Conservation (phyloP, 805 yeast genomes). For the Sugiyamaella marilandica region DNA sequence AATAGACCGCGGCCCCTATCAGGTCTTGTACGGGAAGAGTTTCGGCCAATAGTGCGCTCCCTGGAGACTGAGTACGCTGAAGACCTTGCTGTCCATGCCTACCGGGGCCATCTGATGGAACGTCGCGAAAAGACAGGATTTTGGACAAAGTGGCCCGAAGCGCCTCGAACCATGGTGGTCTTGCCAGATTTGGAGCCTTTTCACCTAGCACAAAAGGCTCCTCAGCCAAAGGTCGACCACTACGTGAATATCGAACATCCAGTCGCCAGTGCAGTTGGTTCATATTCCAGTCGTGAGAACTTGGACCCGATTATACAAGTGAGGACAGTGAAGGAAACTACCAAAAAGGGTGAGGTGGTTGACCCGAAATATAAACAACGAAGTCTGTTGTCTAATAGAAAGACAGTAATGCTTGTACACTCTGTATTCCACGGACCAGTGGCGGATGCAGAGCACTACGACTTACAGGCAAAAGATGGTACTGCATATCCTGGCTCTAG, state of each 20-base stretch:
- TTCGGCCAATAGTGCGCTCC: constrained; percentile 3
- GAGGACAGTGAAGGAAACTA: too few species aligned
- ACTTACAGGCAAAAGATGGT: not conserved
- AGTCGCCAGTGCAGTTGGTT: not conserved
- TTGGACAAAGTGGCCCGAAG: constrained; percentile 63
- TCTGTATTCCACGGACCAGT: not conserved
- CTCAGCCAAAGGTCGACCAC: not conserved
- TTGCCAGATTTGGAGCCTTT: not conserved
- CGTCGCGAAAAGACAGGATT: constrained; percentile 26
- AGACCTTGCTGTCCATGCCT: constrained; percentile 63
- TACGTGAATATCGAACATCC: not conserved
- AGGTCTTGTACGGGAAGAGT: not conserved
- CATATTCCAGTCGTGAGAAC: not conserved
- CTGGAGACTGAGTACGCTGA: constrained; percentile 24
- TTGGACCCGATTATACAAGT: not conserved
- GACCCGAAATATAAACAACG: too few species aligned
- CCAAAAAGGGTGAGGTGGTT: too few species aligned
- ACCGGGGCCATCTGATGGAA: constrained; percentile 47
- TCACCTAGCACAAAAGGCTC: not conserved
- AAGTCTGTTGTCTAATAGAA: not conserved
- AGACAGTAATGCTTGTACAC: not conserved
- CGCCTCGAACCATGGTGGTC: not conserved
- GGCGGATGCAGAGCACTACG: not conserved
- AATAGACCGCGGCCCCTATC: too few species aligned
- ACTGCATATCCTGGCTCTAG: not conserved